phyloP scores from a whole-genome alignment of 805 yeast genomes.

The Barnettozyma pratensis region DNA sequence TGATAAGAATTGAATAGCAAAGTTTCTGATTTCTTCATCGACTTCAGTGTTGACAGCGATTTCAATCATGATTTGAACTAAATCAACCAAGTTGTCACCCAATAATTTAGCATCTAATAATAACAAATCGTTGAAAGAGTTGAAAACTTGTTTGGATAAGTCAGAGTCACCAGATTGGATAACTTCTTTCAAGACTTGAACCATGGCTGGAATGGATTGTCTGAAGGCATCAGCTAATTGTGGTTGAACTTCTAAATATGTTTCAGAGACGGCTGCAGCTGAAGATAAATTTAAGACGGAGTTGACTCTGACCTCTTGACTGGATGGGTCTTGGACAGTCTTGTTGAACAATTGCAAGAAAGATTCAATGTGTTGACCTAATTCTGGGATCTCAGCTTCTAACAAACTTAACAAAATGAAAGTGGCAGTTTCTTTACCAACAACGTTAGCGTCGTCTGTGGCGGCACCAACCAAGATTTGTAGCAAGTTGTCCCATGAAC shows the following conservation, averaged over 20 bases:
- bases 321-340: conserved; percentile 55
- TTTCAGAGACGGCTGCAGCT: conserved; percentile 64
- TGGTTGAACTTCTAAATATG: conserved; percentile 43
- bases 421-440: conserved; percentile 75
- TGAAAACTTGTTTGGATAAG: conserved; percentile 70
- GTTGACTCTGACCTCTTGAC: conserved; percentile 73
- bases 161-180: conserved; percentile 67
- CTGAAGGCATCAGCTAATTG: conserved; percentile 50
- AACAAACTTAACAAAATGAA: conserved; percentile 73
- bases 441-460: conserved; percentile 41
- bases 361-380: conserved; percentile 55
- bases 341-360: conserved; percentile 66
- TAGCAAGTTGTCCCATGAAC: conserved; percentile 73
- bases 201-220: conserved; percentile 70
- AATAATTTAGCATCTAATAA: conserved; percentile 72
- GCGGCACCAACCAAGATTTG: conserved; percentile 68
- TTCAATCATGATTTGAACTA: conserved; percentile 71
- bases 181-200: conserved; percentile 72
- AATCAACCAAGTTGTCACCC: conserved; percentile 65
- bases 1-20: conserved; percentile 79
- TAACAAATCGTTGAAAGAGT: conserved; percentile 75
- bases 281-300: conserved; percentile 73
- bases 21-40: conserved; percentile 79
- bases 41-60: conserved; percentile 59
- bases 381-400: conserved; percentile 60